These are phyloP conservation scores for Fusarium camptoceras DNA, from an alignment of 2,329 filamentous ascomycete genomes.

Conservation along the genomic window DNA sequence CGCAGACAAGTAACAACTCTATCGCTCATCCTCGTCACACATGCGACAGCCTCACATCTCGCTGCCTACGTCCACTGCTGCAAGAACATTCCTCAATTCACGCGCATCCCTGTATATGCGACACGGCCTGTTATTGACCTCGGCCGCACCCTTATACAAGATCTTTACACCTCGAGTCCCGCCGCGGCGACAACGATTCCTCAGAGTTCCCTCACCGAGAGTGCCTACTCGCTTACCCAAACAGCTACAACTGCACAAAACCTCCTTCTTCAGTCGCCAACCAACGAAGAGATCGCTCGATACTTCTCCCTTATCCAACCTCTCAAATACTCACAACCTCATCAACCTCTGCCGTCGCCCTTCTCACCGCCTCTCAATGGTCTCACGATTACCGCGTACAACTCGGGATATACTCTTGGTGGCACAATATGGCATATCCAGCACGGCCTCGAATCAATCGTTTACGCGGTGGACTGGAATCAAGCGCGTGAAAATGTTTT, in stretches of 20 bases:
- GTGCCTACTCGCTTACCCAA: constrained; percentile 65
- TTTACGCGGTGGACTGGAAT: constrained; percentile 98
- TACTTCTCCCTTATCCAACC: constrained; percentile 94
- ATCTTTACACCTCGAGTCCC: constrained; percentile 90
- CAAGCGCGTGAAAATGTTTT: constrained; percentile 96
- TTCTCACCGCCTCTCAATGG: constrained; percentile 91
- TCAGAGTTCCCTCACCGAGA: constrained; percentile 75
- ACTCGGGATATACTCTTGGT: constrained; percentile 93
- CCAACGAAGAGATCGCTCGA: constrained; percentile 86
- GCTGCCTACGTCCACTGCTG: constrained; percentile 96
- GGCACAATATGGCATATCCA: constrained; percentile 99
- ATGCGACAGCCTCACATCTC: constrained; percentile 90
- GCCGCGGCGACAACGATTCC: constrained; percentile 88
- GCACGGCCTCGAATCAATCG: constrained; percentile 94
- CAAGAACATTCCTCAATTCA: constrained; percentile 93
- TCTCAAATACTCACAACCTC: constrained; percentile 96
- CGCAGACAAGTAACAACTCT: constrained; percentile 87
- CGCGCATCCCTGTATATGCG: constrained; percentile 92
- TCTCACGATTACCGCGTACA: constrained; percentile 95
- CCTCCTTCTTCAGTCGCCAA: constrained; percentile 76
- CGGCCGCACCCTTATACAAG: constrained; percentile 88
- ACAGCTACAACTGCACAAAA: constrained; percentile 62
- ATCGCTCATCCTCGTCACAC: constrained; percentile 92
- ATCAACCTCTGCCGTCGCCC: constrained; percentile 86
- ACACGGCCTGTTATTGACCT: constrained; percentile 94